Evolutionary conservation across 2,329 filamentous ascomycete genomes (phyloP), one percentile per base, ranked within the genome.

Genomic region (Biscogniauxia marginata): DNA sequence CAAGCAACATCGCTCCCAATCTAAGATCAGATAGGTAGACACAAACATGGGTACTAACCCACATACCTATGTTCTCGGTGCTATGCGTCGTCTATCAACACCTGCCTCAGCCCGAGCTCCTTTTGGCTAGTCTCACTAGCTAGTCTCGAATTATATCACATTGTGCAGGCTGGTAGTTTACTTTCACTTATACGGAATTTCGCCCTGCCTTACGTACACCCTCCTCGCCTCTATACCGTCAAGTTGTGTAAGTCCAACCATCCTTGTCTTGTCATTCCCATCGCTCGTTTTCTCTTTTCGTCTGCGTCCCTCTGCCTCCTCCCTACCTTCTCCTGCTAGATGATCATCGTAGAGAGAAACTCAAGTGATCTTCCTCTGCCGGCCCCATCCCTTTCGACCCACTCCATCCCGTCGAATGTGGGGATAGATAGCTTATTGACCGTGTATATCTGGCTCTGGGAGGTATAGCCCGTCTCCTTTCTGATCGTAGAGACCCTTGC

Each of bases 401-500:
- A 51, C 57, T 58, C 49, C 48, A 51, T 52, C 55, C 53, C 61
- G 56, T 63, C 58, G 55, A 63, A 56, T 62, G 61, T 66, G 66
- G 63, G 67, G 65, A 61, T 62, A 53, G 53, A 56, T 55, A 60
- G 52, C 13, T 39, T 39, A 39, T 39, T 39, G 30, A 39, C 30
- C 13, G 30, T 39, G 30, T 39, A 39, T 39, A 39, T 39, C 30
- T 39, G 30, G 13, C 30, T 39, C 30, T 39, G 11, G 19, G 19
- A 46, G 45, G 11, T 46, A 9, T 46, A 21, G 7, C 30, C 22
- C 8, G 59, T 57, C 58, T 55, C 53, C 49, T 56, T 56, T 57
- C 56, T 63, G 55, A 57, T 59, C 55, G 61, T 60, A 62, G 62
- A 45, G 47, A 68, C 61, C 65, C 66, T 68, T 68, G 67, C 65